Conservation (phyloP, 495 filamentous ascomycete genomes). For the Hypoxylon fragiforme region DNA sequence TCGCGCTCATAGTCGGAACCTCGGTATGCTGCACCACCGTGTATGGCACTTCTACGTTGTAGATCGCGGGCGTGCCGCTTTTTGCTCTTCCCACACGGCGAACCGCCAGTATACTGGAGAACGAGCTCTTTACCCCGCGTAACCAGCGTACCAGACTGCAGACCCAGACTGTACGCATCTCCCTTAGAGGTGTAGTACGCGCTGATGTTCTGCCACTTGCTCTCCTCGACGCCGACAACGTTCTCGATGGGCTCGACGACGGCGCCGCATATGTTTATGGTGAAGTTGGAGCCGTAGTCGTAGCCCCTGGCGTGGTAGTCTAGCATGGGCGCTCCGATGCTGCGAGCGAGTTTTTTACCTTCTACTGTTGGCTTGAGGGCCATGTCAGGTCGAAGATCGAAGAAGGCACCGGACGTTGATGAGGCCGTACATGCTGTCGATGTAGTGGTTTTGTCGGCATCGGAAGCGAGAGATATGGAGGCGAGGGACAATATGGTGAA, state of each 20-base stretch:
- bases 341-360: slow-evolving; percentile 49
- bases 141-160: slow-evolving; percentile 66
- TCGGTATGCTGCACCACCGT: slow-evolving; percentile 42
- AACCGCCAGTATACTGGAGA: slow-evolving; percentile 88
- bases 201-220: slow-evolving; percentile 77
- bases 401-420: slow-evolving; percentile 80
- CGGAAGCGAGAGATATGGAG: slow-evolving; percentile 25
- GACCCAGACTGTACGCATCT: slow-evolving; percentile 85
- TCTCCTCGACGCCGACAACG: slow-evolving; percentile 67
- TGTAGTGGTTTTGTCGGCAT: slow-evolving; percentile 40
- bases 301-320: slow-evolving; percentile 85
- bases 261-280: slow-evolving; percentile 87
- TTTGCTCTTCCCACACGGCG: slow-evolving; percentile 64
- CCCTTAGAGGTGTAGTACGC: slow-evolving; percentile 80
- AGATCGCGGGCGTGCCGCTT: slow-evolving; percentile 25
- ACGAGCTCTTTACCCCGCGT: slow-evolving; percentile 90
- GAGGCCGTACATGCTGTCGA: slow-evolving; percentile 76
- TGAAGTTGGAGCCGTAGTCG: slow-evolving; percentile 89
- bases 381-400: slow-evolving; percentile 80
- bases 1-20: slow-evolving; percentile 46
- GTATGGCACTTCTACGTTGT: slow-evolving; percentile 36
- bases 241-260: slow-evolving; percentile 77
- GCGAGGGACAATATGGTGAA: slow-evolving; percentile 28
- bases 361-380: slow-evolving; percentile 56
- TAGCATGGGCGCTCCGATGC: slow-evolving; percentile 54